These are phyloP conservation scores for Stephanodiscus triporus DNA, from an alignment of 108 stramenopile species.

Conservation along the genomic window DNA sequence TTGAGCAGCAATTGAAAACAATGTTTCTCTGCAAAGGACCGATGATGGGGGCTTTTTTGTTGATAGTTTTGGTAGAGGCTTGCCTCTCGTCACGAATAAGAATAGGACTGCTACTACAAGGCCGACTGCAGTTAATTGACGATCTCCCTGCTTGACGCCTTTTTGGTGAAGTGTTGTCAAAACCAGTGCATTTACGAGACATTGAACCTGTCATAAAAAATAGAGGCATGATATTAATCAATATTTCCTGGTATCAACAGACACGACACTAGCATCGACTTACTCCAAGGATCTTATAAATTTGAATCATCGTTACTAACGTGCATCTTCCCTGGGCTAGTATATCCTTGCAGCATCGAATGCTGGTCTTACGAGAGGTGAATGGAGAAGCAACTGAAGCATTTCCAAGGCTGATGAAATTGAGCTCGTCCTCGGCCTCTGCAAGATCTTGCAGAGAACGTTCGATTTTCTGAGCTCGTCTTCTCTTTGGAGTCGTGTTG, in stretches of 20 bases:
- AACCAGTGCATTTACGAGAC: constrained; percentile 93
- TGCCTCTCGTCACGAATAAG: constrained; percentile 90
- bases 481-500: constrained; percentile 36
- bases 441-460: constrained; percentile 61
- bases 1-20: constrained; percentile 83
- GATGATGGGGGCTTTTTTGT: constrained; percentile 79
- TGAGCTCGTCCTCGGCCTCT: constrained; percentile 83
- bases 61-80: constrained; percentile 87
- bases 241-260: neutral
- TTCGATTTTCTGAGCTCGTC: constrained; percentile 37
- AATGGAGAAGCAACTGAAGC: constrained; percentile 98
- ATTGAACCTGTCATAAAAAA: constrained; percentile 65
- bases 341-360: constrained; percentile 84
- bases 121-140: constrained; percentile 90
- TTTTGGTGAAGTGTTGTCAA: constrained; percentile 89
- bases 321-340: constrained; percentile 96
- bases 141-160: constrained; percentile 97
- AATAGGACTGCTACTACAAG: constrained; percentile 90
- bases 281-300: constrained; percentile 94
- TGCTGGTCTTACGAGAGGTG: constrained; percentile 88
- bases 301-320: constrained; percentile 92
- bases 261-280: neutral
- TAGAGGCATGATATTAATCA: neutral
- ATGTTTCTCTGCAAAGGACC: constrained; percentile 78
- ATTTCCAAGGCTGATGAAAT: constrained; percentile 88